A percentile compares a stretch with the other conserved stretches of the same genome.
Conservation (phyloP, 768 basidiomycete genomes). For the Suillus cothurnatus region DNA sequence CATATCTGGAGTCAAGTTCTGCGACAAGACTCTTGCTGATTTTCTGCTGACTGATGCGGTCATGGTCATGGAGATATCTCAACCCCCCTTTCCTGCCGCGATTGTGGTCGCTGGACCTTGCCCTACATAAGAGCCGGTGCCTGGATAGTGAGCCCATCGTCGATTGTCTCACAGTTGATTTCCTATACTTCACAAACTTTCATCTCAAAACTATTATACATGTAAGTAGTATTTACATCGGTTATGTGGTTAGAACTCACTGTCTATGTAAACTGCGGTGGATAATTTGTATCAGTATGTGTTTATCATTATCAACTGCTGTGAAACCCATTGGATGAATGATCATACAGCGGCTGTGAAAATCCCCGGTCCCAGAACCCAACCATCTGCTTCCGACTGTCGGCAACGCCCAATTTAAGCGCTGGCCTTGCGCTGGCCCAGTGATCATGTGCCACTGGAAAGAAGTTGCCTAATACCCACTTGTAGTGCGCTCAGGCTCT, state of each 20-base stretch:
- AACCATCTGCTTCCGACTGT: too few species aligned
- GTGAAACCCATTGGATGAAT: background rate
- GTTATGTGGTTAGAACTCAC: background rate
- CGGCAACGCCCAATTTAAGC: background rate
- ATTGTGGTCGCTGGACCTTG: background rate
- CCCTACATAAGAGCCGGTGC: background rate
- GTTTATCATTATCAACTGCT: background rate
- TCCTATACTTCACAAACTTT: background rate
- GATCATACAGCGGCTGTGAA: background rate
- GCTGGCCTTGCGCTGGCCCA: too few species aligned
- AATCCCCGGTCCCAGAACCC: background rate
- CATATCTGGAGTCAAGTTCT: background rate
- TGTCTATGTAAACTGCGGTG: background rate
- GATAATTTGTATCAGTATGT: background rate
- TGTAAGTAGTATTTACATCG: background rate
- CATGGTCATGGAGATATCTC: background rate
- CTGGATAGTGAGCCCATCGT: background rate
- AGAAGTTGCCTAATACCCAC: slow-evolving; percentile 26
- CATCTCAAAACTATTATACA: background rate
- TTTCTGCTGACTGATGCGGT: background rate
- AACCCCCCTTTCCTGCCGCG: background rate
- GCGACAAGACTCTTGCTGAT: background rate
- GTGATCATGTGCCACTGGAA: background rate
- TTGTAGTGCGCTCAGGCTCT: slow-evolving; percentile 56
- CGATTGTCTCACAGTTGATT: background rate